These are phyloP conservation scores for Metarhizium anisopliae DNA, from an alignment of 2,329 filamentous ascomycete species.

Conservation along the genomic window DNA sequence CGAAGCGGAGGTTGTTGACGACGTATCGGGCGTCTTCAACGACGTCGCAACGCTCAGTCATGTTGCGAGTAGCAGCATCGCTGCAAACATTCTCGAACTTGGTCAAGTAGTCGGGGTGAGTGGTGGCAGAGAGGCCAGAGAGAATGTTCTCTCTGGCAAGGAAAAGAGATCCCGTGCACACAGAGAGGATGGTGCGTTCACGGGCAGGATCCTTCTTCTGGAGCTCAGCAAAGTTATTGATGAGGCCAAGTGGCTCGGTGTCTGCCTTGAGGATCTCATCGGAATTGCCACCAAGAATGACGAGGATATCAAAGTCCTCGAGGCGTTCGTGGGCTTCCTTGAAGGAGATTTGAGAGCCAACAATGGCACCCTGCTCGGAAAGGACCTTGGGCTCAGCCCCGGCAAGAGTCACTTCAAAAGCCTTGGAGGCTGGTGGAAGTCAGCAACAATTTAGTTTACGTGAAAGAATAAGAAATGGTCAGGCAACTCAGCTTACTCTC, in stretches of 20 bases:
- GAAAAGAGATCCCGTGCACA: slow-evolving; percentile 73
- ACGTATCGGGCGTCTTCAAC: slow-evolving; percentile 76
- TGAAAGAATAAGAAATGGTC: not conserved
- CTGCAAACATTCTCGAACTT: slow-evolving; percentile 75
- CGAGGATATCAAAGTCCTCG: slow-evolving; percentile 68
- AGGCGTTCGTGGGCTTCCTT: slow-evolving; percentile 69
- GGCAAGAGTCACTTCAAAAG: slow-evolving; percentile 50
- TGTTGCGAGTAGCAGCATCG: slow-evolving; percentile 58
- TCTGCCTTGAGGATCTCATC: slow-evolving; percentile 58
- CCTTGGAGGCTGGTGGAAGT: slow-evolving; percentile 36
- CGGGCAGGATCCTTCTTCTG: slow-evolving; percentile 71
- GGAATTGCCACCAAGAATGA: slow-evolving; percentile 65
- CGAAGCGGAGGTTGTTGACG: slow-evolving; percentile 85
- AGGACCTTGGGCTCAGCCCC: slow-evolving; percentile 44
- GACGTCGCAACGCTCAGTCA: slow-evolving; percentile 71
- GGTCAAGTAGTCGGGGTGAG: slow-evolving; percentile 72
- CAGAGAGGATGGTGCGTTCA: slow-evolving; percentile 71
- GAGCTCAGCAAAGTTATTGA: slow-evolving; percentile 68
- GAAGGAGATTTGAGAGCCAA: slow-evolving; percentile 68
- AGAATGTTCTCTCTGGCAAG: slow-evolving; percentile 70
- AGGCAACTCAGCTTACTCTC: slow-evolving; percentile 26
- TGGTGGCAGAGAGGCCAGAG: slow-evolving; percentile 70
- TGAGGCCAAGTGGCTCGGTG: slow-evolving; percentile 59
- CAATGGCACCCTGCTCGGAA: slow-evolving; percentile 54
- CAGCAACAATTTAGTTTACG: slow-evolving; percentile 1